phyloP scores from a whole-genome alignment of 495 filamentous ascomycete genomes.

The Penicillium nucicola region DNA sequence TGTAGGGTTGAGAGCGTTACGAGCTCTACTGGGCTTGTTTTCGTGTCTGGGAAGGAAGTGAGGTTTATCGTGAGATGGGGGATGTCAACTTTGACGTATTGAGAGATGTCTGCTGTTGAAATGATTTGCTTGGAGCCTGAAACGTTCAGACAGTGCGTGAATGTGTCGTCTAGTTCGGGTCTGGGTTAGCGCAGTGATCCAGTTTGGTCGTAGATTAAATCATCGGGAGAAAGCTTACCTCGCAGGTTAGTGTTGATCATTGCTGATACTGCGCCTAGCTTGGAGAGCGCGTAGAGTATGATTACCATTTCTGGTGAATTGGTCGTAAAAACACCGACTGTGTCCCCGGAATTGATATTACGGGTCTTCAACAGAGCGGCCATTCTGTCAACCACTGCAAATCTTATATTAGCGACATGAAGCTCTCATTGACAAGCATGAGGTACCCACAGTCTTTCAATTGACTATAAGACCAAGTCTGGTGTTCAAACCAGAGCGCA shows the following conservation, averaged over 20 bases:
- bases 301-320: constrained; percentile 86
- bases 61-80: constrained; percentile 41
- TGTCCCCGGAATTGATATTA: constrained; percentile 36
- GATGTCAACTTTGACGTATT: constrained; percentile 34
- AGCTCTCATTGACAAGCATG: not conserved
- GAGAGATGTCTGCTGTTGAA: constrained; percentile 46
- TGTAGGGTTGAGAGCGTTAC: constrained; percentile 42
- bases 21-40: constrained; percentile 51
- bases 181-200: not conserved
- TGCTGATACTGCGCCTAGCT: constrained; percentile 78
- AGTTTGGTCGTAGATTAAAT: not conserved
- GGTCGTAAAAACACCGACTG: constrained; percentile 45
- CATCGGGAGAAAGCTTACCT: constrained; percentile 44
- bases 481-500: constrained; percentile 51
- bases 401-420: not conserved
- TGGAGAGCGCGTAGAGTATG: constrained; percentile 75
- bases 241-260: constrained; percentile 91
- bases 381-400: constrained; percentile 42
- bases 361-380: constrained; percentile 39
- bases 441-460: constrained; percentile 42
- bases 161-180: constrained; percentile 45
- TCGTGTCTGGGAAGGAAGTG: constrained; percentile 45
- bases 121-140: constrained; percentile 66
- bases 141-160: constrained; percentile 77
- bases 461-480: constrained; percentile 47